Conservation (phyloP, 2,329 filamentous ascomycete genomes). For the Alternaria novae-zelandiae region DNA sequence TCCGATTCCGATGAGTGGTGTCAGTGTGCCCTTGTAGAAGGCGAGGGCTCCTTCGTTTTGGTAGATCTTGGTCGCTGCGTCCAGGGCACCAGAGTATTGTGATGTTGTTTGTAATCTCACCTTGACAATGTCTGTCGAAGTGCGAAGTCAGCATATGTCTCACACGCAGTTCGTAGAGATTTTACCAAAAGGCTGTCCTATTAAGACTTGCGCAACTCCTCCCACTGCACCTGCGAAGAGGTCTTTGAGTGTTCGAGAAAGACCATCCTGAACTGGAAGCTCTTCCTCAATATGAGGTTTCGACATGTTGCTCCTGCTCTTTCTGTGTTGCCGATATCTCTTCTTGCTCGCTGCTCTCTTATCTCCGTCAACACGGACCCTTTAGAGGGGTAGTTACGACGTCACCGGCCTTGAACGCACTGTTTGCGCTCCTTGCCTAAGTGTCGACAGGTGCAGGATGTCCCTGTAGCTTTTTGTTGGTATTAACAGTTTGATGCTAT, state of each 20-base stretch:
- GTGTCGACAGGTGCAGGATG: neutral
- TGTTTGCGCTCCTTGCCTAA: neutral
- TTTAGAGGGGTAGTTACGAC: constrained; percentile 10
- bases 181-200: neutral
- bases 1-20: constrained; percentile 92
- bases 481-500: neutral
- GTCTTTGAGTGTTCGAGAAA: constrained; percentile 73
- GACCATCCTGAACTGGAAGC: constrained; percentile 38
- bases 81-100: constrained; percentile 78
- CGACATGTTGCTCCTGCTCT: constrained; percentile 23
- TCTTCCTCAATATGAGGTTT: constrained; percentile 50
- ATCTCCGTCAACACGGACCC: constrained; percentile 15
- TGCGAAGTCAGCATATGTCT: neutral
- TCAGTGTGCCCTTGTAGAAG: constrained; percentile 98
- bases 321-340: constrained; percentile 1
- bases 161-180: neutral
- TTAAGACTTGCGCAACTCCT: constrained; percentile 69
- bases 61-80: constrained; percentile 84
- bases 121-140: constrained; percentile 71
- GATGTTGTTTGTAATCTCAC: constrained; percentile 91
- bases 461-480: neutral
- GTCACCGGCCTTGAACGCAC: neutral
- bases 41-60: constrained; percentile 85
- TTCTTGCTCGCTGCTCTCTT: constrained; percentile 10
- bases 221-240: constrained; percentile 88